Conservation (phyloP, 2,329 filamentous ascomycete genomes). For the Neonectria punicea region DNA sequence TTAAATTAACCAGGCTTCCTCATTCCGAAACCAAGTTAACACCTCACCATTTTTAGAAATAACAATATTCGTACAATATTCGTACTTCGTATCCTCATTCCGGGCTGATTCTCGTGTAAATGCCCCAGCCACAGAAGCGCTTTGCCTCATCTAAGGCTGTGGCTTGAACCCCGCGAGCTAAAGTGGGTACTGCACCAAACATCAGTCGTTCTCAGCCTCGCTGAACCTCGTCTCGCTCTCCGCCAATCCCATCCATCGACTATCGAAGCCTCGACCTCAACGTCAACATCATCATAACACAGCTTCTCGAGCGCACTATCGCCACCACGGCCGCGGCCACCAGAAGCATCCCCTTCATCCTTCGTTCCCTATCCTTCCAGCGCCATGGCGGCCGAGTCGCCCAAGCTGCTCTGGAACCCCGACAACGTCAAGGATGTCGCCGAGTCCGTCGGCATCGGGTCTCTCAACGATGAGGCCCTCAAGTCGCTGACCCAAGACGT, state of each 20-base stretch:
- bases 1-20: background rate
- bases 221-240: slow-evolving; percentile 13
- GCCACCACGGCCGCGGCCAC: background rate
- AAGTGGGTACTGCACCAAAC: background rate
- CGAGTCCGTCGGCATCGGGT: slow-evolving; percentile 89
- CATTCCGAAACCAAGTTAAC: background rate
- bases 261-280: slow-evolving; percentile 5
- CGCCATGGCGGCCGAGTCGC: slow-evolving; percentile 52
- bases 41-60: background rate
- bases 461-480: slow-evolving; percentile 85
- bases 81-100: background rate
- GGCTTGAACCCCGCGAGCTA: slow-evolving; percentile 2
- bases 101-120: background rate
- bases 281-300: slow-evolving; percentile 1
- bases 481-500: slow-evolving; percentile 92
- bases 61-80: background rate
- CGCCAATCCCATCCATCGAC: slow-evolving; percentile 13
- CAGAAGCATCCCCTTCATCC: background rate
- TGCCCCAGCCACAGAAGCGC: background rate
- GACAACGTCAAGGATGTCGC: slow-evolving; percentile 97
- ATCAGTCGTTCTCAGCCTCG: slow-evolving; percentile 6
- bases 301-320: background rate
- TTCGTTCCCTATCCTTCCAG: background rate
- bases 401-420: slow-evolving; percentile 87
- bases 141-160: background rate